These are phyloP conservation scores for Plantago major DNA, from an alignment of 257 asterid genomes.

Conservation along the genomic window DNA sequence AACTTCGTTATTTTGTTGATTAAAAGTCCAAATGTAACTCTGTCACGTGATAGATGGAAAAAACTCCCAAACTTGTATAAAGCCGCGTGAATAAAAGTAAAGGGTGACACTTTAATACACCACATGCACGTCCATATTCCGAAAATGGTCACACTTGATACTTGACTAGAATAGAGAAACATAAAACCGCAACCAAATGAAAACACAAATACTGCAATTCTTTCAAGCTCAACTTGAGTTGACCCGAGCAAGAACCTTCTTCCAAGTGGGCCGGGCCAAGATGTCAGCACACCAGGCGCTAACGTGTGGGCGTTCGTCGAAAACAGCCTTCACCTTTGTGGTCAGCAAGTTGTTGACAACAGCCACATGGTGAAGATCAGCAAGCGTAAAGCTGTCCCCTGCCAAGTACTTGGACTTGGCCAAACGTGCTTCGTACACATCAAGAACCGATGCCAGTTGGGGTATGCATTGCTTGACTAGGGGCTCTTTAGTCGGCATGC, in stretches of 20 bases:
- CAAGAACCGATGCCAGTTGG: conserved; percentile 34
- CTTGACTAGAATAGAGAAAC: too few species aligned
- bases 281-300: conserved; percentile 36
- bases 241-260: conserved; percentile 25
- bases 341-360: conserved; percentile 26
- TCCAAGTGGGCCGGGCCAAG: conserved; percentile 48
- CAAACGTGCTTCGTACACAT: conserved; percentile 46
- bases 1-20: too few species aligned
- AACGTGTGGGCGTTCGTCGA: conserved; percentile 37
- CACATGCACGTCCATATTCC: too few species aligned
- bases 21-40: too few species aligned
- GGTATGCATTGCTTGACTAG: conserved; percentile 13
- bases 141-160: too few species aligned
- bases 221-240: conserved; percentile 2
- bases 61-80: too few species aligned
- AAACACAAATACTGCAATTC: too few species aligned
- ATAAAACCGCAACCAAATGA: too few species aligned
- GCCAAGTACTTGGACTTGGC: conserved; percentile 37
- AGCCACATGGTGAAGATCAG: conserved; percentile 47
- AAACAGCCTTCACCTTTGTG: conserved; percentile 35
- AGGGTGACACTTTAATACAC: too few species aligned
- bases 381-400: conserved; percentile 36
- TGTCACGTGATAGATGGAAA: too few species aligned
- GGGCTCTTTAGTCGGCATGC: conserved; percentile 19
- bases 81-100: not conserved